Evolutionary conservation across 495 filamentous ascomycete species (phyloP).

Genomic region (Daldinia decipiens): DNA sequence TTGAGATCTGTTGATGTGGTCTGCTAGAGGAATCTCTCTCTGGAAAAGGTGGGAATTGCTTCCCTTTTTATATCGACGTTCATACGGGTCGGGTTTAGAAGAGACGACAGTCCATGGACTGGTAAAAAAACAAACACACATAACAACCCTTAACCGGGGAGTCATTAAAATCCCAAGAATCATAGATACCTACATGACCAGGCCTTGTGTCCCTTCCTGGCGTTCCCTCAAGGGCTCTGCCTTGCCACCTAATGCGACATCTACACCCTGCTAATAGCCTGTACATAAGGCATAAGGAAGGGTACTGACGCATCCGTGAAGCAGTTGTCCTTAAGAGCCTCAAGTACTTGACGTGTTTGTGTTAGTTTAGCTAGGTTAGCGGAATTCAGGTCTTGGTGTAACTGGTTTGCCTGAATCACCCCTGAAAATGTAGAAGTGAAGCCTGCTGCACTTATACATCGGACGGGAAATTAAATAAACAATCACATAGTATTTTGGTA

Average conservation of each 20-base stretch:
- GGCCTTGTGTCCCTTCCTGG: neutral
- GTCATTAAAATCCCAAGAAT: neutral
- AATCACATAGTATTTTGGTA: neutral
- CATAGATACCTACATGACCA: neutral
- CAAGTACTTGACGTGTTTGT: neutral
- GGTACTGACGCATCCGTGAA: conserved; percentile 1
- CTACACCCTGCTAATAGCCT: neutral
- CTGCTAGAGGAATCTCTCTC: neutral
- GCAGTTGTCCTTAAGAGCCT: neutral
- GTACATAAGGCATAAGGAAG: neutral
- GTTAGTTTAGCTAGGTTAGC: neutral
- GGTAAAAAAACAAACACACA: neutral
- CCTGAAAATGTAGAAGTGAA: neutral
- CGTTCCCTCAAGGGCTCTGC: neutral
- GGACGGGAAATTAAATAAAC: neutral
- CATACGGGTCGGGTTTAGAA: neutral
- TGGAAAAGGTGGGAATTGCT: neutral
- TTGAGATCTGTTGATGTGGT: neutral
- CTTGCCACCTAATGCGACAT: neutral
- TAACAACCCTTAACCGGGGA: neutral
- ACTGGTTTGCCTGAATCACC: conserved; percentile 2
- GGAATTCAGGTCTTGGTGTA: neutral
- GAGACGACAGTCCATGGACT: neutral
- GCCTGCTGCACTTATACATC: neutral
- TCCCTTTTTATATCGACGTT: neutral